Evolutionary conservation across 2,329 filamentous ascomycete species (phyloP), one percentile per base, ranked within the genome.

Genomic region (Fusarium sp.): DNA sequence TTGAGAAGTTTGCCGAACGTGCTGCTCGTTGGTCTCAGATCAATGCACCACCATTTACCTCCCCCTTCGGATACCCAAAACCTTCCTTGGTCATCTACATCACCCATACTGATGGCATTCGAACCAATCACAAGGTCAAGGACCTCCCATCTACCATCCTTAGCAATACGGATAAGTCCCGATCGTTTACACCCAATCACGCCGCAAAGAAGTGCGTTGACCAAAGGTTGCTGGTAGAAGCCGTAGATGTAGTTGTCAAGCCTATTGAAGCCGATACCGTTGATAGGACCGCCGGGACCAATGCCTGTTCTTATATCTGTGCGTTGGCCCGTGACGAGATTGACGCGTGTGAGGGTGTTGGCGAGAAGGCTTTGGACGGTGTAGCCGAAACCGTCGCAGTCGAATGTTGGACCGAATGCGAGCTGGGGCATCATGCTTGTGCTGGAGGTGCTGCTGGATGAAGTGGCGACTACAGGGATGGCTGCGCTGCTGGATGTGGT

Each of bases 161-260:
- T 61, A 6, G 63, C 70, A 9, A 76, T 71, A 2, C 74, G 72
- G 5, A 76, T 68, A 4, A 76, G 63, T 1, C 50, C 45, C 0
- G 70, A 65, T 26, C 45, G 50, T 3, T 59, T 38, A 7, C 50
- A 50, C 10, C 65, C 72, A 3, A 70, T 13, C 0, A 73, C 0
- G 14, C 20, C 50, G 2, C 70, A 60, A 1, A 61, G 1, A 1
- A 59, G 0, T 0, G 44, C 5, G 9, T 7, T 30, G 2, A 18
- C 3, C 1, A 72, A 30, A 0, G 45, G 24, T 1, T 41, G 51
- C 5, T 55, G 41, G 1, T 53, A 41, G 2, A 77, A 61, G 11
- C 70, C 75, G 12, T 77, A 77, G 24, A 77, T 72, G 39, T 76
- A 77, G 22, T 68, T 70, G 22, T 77, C 75, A 0, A 71, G 26